These are phyloP conservation scores for Spiraea crenata DNA, from an alignment of 331 rosid genomes.

Conservation along the genomic window DNA sequence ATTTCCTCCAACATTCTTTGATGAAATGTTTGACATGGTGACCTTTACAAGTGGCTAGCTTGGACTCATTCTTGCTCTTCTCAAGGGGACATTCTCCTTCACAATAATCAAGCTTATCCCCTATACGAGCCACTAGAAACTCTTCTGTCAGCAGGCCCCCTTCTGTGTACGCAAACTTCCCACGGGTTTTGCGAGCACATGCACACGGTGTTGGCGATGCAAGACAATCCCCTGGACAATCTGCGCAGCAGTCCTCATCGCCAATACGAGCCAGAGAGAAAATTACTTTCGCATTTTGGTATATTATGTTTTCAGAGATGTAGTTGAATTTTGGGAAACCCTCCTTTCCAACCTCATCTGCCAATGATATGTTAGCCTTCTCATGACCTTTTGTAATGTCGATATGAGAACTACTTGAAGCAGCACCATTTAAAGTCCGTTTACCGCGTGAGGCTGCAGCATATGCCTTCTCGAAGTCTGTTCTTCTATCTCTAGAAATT, in stretches of 20 bases:
- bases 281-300: conserved; percentile 68
- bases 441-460: conserved; percentile 3
- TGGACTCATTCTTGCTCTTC: conserved; percentile 46
- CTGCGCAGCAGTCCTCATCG: conserved; percentile 75
- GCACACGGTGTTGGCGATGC: conserved; percentile 72
- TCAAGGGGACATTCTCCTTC: conserved; percentile 64
- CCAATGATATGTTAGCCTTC: conserved; percentile 59
- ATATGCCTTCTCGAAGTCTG: conserved; percentile 11
- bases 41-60: conserved; percentile 70
- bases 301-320: conserved; percentile 57
- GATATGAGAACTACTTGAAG: conserved; percentile 16
- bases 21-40: conserved; percentile 71
- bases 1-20: conserved; percentile 97
- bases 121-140: conserved; percentile 47
- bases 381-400: conserved; percentile 82
- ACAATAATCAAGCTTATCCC: conserved; percentile 50
- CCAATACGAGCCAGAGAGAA: conserved; percentile 82
- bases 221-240: conserved; percentile 75
- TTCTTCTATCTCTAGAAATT: conserved; percentile 19
- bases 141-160: conserved; percentile 69
- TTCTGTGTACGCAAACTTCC: conserved; percentile 78
- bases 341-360: conserved; percentile 53
- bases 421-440: conserved; percentile 17
- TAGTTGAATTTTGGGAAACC: conserved; percentile 69
- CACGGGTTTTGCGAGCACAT: conserved; percentile 90